Evolutionary conservation across 2,329 filamentous ascomycete genomes (phyloP), one percentile per base, ranked within the genome.

Genomic region (Tolypocladium album): DNA sequence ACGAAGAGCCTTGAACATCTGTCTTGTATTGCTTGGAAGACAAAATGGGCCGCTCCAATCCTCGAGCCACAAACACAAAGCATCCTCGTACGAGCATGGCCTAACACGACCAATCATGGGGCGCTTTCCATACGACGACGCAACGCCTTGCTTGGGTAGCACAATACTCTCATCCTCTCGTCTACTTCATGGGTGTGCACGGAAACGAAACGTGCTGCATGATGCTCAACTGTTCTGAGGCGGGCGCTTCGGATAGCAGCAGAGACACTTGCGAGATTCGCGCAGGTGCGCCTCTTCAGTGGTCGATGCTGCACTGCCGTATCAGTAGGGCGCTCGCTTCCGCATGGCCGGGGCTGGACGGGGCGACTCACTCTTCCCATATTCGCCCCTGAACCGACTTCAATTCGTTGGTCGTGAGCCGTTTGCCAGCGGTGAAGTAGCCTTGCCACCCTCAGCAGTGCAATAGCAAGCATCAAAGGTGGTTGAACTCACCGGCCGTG

Each of bases 341-440:
- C 27, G 17, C 27, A 31, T 22, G 20, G 20, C 50, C 20, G n/a
- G 34, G 17, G 50, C 50, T 53, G 27, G 27, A 34, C 47, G 17
- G 27, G 47, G 42, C 39, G 27, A 68, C 75, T 67, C 76, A 87
- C 84, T 87, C 92, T 76, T 96, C 92, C 92, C 93, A 97, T 66
- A 90, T 89, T 66, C 93, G 84, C 63, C 93, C 93, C 72, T 94
- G 88, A 36, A 97, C 92, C 59, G 89, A 87, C 66, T 87, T 80
- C 64, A 97, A 81, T 74, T 97, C 92, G 60, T 93, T 89, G 70
- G 88, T 85, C 1, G 89, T 94, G 84, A 95, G 91, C 67, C 90
- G 84, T 75, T 94, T 92, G 57, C 92, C 93, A 15, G 88, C 91
- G 8, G 93, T 97, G 72, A 97, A 88, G 69, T 88, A 88, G 59